Evolutionary conservation across 2,329 filamentous ascomycete species (phyloP).

Genomic region (Lizonia empirigonia): DNA sequence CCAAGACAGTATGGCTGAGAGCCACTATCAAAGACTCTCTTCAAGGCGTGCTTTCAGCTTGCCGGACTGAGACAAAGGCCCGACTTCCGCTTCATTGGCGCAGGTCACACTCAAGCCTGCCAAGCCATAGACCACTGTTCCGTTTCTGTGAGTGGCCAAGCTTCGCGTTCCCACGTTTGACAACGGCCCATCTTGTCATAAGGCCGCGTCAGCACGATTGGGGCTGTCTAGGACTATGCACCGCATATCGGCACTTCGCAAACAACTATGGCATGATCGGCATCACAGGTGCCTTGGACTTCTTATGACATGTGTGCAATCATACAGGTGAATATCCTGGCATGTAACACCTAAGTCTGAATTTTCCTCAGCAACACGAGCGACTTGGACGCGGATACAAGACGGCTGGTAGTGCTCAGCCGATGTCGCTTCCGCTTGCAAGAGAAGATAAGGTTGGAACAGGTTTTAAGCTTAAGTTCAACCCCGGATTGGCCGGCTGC

Average conservation of each 20-base stretch:
- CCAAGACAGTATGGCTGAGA: constrained; percentile 28
- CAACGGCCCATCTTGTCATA: constrained; percentile 26
- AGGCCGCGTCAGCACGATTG: constrained; percentile 43
- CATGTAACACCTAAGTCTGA: not conserved
- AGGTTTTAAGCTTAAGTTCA: constrained; percentile 47
- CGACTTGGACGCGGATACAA: not conserved
- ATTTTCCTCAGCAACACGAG: constrained; percentile 4
- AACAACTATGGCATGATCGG: constrained; percentile 3
- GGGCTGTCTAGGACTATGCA: constrained; percentile 12
- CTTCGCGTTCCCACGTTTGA: constrained; percentile 22
- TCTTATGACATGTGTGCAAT: not conserved
- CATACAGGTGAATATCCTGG: not conserved
- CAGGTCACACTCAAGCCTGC: constrained; percentile 41
- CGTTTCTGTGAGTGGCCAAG: constrained; percentile 41
- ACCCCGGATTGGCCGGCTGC: constrained; percentile 27
- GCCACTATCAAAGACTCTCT: constrained; percentile 20
- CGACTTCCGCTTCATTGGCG: constrained; percentile 38
- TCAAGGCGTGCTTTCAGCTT: constrained; percentile 36
- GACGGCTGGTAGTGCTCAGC: constrained; percentile 23
- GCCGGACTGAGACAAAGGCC: constrained; percentile 40
- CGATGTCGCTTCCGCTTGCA: constrained; percentile 35
- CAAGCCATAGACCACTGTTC: constrained; percentile 39
- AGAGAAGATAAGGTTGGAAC: constrained; percentile 45
- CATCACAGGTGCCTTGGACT: not conserved
- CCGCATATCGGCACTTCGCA: not conserved